phyloP scores from a whole-genome alignment of 441 rosid species.

The Raphanus hybrid region DNA sequence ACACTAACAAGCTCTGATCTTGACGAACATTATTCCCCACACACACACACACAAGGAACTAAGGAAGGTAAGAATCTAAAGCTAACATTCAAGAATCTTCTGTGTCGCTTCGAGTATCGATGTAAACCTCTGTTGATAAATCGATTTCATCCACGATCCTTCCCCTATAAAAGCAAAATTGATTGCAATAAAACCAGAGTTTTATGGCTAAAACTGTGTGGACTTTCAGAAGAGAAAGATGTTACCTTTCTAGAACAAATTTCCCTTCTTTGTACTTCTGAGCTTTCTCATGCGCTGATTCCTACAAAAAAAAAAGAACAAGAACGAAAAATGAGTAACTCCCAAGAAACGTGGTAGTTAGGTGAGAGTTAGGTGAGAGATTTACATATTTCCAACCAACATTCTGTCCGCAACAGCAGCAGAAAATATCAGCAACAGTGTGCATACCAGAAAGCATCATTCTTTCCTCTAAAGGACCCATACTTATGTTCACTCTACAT shows the following conservation, averaged over 20 bases:
- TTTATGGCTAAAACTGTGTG: neutral
- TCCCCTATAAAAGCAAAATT: constrained; percentile 49
- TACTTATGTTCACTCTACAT: constrained; percentile 64
- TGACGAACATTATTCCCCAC: constrained; percentile 27
- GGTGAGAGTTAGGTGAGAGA: constrained; percentile 25
- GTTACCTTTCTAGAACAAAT: constrained; percentile 79
- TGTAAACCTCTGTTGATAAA: constrained; percentile 63
- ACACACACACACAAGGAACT: neutral
- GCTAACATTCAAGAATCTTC: constrained; percentile 54
- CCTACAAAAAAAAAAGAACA: constrained; percentile 49
- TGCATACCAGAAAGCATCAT: constrained; percentile 86
- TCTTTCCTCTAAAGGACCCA: constrained; percentile 76
- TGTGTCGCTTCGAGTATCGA: constrained; percentile 64
- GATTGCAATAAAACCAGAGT: constrained; percentile 13
- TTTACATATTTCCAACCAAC: constrained; percentile 97
- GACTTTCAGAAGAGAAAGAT: constrained; percentile 19
- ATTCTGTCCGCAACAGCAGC: constrained; percentile 88
- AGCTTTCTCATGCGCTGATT: constrained; percentile 70
- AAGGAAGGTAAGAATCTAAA: constrained; percentile 4
- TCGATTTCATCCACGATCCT: constrained; percentile 79
- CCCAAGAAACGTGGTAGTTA: neutral
- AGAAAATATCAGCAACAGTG: constrained; percentile 83
- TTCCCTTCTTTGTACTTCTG: constrained; percentile 89
- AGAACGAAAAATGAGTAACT: neutral
- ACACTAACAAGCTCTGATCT: constrained; percentile 34